A percentile compares a stretch with the other conserved stretches of the same genome.
Conservation (phyloP, 768 basidiomycete species). For the Kwoniella dendrophila region DNA sequence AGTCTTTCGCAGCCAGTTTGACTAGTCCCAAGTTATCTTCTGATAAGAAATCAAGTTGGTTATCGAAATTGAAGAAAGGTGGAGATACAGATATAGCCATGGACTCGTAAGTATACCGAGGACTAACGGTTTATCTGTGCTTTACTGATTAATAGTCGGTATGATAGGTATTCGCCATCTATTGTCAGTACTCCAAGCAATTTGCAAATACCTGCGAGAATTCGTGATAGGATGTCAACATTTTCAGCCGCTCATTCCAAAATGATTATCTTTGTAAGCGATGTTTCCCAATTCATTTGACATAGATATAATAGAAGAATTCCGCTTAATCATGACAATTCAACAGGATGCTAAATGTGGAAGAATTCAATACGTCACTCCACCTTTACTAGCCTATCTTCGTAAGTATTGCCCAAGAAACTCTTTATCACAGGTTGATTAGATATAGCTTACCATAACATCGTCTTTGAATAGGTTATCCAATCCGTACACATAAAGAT, state of each 20-base stretch:
- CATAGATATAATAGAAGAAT: neutral
- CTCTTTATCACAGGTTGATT: too few relatives aligned
- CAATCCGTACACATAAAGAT: conserved; percentile 19
- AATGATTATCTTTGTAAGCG: conserved; percentile 29
- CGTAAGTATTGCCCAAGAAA: conserved; percentile 30
- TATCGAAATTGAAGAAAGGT: conserved; percentile 8
- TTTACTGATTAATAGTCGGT: too few relatives aligned
- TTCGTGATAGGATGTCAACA: conserved; percentile 24
- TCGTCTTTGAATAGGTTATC: conserved; percentile 23
- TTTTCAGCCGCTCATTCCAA: conserved; percentile 32
- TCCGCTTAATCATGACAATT: neutral
- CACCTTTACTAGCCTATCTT: conserved; percentile 23
- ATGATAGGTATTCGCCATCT: neutral
- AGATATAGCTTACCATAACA: too few relatives aligned
- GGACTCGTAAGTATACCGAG: conserved; percentile 4
- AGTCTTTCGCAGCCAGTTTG: neutral
- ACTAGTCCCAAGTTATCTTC: neutral
- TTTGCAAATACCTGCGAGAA: conserved; percentile 1
- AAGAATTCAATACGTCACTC: conserved; percentile 25
- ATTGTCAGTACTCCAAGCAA: neutral
- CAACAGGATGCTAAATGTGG: conserved; percentile 15
- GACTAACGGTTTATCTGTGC: too few relatives aligned
- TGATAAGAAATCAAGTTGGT: conserved; percentile 7
- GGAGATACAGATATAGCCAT: neutral
- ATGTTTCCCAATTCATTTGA: too few relatives aligned